Evolutionary conservation across 2,329 filamentous ascomycete species (phyloP), one percentile per base, ranked within the genome.

Genomic region (Hyphodiscus sp.): DNA sequence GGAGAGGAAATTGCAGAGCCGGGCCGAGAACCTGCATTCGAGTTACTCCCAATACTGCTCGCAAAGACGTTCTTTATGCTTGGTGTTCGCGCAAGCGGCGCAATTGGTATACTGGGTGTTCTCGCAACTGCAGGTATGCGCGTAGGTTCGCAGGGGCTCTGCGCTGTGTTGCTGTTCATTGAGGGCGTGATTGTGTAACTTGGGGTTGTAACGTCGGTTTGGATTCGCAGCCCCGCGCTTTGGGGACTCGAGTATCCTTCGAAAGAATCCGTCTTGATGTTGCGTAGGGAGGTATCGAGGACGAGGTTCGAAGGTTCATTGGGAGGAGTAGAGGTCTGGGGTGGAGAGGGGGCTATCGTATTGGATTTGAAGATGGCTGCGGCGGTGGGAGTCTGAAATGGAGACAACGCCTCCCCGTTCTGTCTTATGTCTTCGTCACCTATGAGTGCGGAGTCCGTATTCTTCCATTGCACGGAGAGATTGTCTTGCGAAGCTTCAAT

Each of bases 1-100:
- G 87, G 87, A 52, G 87, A 91, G 7, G 86, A 81, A n/a, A 86
- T 76, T 29, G 78, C 74, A 2, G 86, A 90, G 63, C 80, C 86
- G 13, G 85, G 77, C 1, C 82, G 75, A 41, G 80, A 83, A 16
- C 69, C 66, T 26, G 74, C 68, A 43, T 62, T 59, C 16, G 63
- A 62, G 23, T 51, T 65, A 53, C 62, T 66, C 23, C 77, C 74
- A 33, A 81, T 71, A 56, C 73, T 73, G 63, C 73, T 75, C 45
- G 73, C 69, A 18, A 82, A 68, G 46, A 76, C 73, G 45, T 78
- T 74, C 63, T 83, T 83, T 56, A 84, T 68, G 64, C 82, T 85
- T 2, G 81, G 81, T 0, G 81, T 84, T 61, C 81, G 74, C 20
- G 79, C 79, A 18, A 83, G 65, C 6, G 77, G 76, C 15, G 52